phyloP scores from a whole-genome alignment of 2,329 filamentous ascomycete genomes.

The Tolypocladium pustulatum region DNA sequence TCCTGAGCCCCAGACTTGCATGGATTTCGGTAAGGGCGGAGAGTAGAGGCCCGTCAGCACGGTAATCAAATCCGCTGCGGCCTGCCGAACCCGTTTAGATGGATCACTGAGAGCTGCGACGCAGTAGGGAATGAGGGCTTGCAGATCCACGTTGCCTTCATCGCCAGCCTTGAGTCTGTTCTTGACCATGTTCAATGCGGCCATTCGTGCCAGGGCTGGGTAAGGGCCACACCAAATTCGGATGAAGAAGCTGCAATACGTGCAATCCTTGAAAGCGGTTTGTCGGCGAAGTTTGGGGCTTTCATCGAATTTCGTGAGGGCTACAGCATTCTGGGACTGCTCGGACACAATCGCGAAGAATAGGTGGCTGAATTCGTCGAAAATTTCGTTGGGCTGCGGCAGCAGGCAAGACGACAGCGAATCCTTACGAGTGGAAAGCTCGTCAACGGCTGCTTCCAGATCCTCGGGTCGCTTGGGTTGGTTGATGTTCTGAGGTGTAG shows the following conservation, averaged over 20 bases:
- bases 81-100: conserved; percentile 64
- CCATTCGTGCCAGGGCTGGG: conserved; percentile 56
- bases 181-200: conserved; percentile 57
- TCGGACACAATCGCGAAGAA: conserved; percentile 44
- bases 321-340: conserved; percentile 23
- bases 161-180: conserved; percentile 42
- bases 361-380: conserved; percentile 46
- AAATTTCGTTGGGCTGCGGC: conserved; percentile 38
- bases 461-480: conserved; percentile 22
- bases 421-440: conserved; percentile 24
- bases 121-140: conserved; percentile 73
- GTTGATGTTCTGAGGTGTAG: conserved; percentile 16
- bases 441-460: conserved; percentile 27
- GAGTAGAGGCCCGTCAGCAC: conserved; percentile 42
- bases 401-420: conserved; percentile 41
- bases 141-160: conserved; percentile 51
- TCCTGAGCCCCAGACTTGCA: conserved; percentile 47
- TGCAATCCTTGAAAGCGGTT: conserved; percentile 46
- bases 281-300: conserved; percentile 43
- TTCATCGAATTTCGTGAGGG: conserved; percentile 42
- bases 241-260: conserved; percentile 67
- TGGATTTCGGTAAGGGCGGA: conserved; percentile 25
- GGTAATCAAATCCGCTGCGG: conserved; percentile 58
- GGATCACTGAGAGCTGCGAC: conserved; percentile 65
- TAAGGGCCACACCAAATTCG: conserved; percentile 64